These are phyloP conservation scores for Ambrosiella beaveri DNA, from an alignment of 2,329 filamentous ascomycete genomes.

Conservation along the genomic window DNA sequence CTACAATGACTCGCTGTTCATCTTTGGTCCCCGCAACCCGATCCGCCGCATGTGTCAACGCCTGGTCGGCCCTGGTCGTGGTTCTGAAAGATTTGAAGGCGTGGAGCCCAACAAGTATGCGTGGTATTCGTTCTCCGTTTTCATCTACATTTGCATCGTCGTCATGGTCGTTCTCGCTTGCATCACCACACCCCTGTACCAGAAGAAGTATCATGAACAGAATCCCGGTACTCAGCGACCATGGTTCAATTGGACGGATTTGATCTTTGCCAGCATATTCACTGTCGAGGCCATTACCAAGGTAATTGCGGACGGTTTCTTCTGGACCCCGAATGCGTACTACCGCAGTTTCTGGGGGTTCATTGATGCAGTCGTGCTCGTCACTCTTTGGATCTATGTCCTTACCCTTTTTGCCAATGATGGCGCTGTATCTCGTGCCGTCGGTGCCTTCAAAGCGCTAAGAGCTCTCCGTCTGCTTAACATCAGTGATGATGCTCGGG, in stretches of 20 bases:
- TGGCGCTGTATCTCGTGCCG: constrained; percentile 69
- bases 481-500: constrained; percentile 83
- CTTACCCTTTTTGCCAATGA: constrained; percentile 65
- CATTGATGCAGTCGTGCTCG: constrained; percentile 77
- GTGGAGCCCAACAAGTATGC: constrained; percentile 73
- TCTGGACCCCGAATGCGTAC: constrained; percentile 95
- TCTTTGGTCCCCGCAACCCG: constrained; percentile 64
- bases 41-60: constrained; percentile 71
- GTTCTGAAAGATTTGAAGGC: constrained; percentile 72
- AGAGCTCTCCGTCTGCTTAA: constrained; percentile 83
- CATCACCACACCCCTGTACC: constrained; percentile 84
- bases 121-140: constrained; percentile 86
- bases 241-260: constrained; percentile 91
- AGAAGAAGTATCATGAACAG: constrained; percentile 62
- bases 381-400: constrained; percentile 93
- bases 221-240: constrained; percentile 23
- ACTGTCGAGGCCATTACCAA: constrained; percentile 77
- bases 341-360: constrained; percentile 93
- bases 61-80: constrained; percentile 80
- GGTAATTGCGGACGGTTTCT: constrained; percentile 82
- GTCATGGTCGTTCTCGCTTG: constrained; percentile 97
- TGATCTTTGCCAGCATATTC: constrained; percentile 78
- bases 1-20: constrained; percentile 83
- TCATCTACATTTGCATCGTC: constrained; percentile 86
- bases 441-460: constrained; percentile 93